Evolutionary conservation across 257 asterid genomes (phyloP), one percentile per base, ranked within the genome.

Genomic region (Forsythia viridissima): DNA sequence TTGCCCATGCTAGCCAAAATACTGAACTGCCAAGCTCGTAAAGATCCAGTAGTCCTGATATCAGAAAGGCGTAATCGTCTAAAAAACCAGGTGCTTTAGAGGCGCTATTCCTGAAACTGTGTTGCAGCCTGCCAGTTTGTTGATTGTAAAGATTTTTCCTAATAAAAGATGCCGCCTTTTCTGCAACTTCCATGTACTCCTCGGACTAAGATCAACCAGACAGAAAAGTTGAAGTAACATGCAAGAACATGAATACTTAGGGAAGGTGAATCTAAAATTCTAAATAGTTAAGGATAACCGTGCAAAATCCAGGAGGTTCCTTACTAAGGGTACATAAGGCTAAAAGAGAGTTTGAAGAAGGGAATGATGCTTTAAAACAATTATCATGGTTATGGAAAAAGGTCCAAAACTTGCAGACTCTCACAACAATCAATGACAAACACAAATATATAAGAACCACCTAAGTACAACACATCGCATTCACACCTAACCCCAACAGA

Each of bases 21-120:
- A 90, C 57, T 42, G 97, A 87, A 77, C 98, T 84, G 11, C 99
- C 99, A 61, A 70, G 88, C 80, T 95, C 98, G 18, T 92, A 95
- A 65, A 95, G 86, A 82, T 93, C 99, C 40, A 93, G 79, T 52
- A 93, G 86, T 72, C 93, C 96, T 6, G 97, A 84, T 73, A 93
- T 91, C 36, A 95, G 82, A 74, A 93, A 95, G 6, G 98, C 97
- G 71, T 93, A 95, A 80, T 92, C 99, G 67, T 95, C 99, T 63
- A 95, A 77, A 81, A 95, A 92, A 1, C 94, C 99, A 41, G 99
- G 97, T 9, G 99, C 99, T 84, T 91, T 91, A 24, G 98, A 88
- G 2, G 98, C 98, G 48, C 96, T 93, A 3, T 93, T 93, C 66
- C 99, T 85, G 86, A 91, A 95, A 86, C 98, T 89, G 86, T 92